Base-by-base conservation (phyloP, 1,139 yeast species). In the Candida buenavistaensis region DNA sequence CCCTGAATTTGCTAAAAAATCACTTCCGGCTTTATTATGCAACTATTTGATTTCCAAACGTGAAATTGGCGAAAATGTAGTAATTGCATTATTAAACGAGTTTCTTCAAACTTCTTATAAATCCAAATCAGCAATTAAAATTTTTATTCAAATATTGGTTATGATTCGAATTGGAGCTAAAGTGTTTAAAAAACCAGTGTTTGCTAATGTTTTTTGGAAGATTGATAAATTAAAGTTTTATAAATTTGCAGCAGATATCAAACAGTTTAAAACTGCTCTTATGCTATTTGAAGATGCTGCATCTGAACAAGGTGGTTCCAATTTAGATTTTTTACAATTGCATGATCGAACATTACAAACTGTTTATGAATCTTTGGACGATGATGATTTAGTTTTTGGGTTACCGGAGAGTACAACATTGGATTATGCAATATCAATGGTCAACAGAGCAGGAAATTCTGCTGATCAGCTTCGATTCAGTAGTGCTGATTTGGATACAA, bases 361-460 rank as follows among this genome's bases (percentile, higher is more conserved):
- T 1, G 63, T 82, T 2, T 84, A 80, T 47, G 64, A 64, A 12
- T 50, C 65, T 0, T 60, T 81, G 4, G 78, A 74, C 35, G 88
- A 84, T 44, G 64, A 68, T 2, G 95, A 87, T 50, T 56, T 84
- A 26, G 49, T 72, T 2, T 68, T 69, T 45, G 94, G 94, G 0
- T 56, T 84, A 6, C 88, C 88, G 0, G 68, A 74, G 11, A 66
- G 70, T 15, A 72, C 82, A 0, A 63, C 80, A 0, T 51, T 86
- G 7, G 65, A 65, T 1, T 70, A 70, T 36, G 82, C 85, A 0
- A 49, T 80, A 9, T 52, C 59, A 6, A 59, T 70, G 22, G 55
- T 77, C 3, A 62, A 62, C 21, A 51, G 59, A 26, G 56, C 59
- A 5, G 56, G 62, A 11, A 56, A 67, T 41, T 52, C 66, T 25